A percentile compares a stretch with the other conserved stretches of the same genome.
These are phyloP conservation scores for Handroanthus guayacan DNA, from an alignment of 257 asterid species.

Conservation along the genomic window DNA sequence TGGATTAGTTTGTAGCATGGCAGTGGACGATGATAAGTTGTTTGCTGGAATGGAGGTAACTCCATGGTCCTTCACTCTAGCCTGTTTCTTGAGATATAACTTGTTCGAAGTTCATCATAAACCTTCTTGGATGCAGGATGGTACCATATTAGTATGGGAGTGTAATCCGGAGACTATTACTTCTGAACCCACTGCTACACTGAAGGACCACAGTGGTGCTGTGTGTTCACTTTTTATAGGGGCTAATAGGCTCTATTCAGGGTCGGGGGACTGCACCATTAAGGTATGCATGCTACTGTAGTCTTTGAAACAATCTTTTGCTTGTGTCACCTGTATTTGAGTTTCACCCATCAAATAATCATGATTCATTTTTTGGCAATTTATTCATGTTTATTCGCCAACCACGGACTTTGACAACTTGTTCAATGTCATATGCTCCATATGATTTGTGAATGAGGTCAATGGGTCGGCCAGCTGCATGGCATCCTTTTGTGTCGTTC, in stretches of 20 bases:
- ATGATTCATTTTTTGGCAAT: no score
- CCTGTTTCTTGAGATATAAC: neutral
- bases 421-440: no score
- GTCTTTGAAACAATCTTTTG: no score
- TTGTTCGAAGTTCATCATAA: neutral
- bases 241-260: slow-evolving; percentile 55
- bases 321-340: no score
- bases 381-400: no score
- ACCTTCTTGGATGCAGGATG: slow-evolving; percentile 53
- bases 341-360: no score
- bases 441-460: no score
- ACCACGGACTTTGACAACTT: no score
- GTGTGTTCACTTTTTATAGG: slow-evolving; percentile 59
- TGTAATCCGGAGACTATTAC: slow-evolving; percentile 33
- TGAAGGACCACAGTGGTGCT: slow-evolving; percentile 55
- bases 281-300: slow-evolving; percentile 41
- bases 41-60: slow-evolving; percentile 74
- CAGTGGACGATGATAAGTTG: slow-evolving; percentile 44
- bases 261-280: slow-evolving; percentile 58
- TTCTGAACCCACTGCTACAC: slow-evolving; percentile 40
- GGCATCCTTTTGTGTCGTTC: no score
- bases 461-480: no score
- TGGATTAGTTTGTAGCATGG: slow-evolving; percentile 61
- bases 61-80: neutral
- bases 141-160: slow-evolving; percentile 65